A percentile compares a stretch with the other conserved stretches of the same genome.
Evolutionary conservation across 495 filamentous ascomycete species (phyloP).

Genomic region (Xylaria palmicola): DNA sequence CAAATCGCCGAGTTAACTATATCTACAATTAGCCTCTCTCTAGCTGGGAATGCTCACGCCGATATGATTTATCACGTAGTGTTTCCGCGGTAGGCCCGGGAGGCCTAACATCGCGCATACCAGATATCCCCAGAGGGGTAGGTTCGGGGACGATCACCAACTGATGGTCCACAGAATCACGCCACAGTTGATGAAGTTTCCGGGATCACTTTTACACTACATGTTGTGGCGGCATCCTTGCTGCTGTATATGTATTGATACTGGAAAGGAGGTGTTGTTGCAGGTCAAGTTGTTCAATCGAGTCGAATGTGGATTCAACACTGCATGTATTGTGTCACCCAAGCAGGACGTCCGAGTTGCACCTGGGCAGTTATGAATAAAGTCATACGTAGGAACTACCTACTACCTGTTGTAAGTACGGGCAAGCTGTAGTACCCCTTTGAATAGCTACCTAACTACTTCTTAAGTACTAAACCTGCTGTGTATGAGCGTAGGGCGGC

Average conservation of each 20-base stretch:
- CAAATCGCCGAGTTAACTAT: background rate
- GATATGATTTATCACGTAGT: background rate
- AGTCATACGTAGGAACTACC: background rate
- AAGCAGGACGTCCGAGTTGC: background rate
- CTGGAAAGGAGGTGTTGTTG: too few relatives aligned
- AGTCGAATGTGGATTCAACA: background rate
- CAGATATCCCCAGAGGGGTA: conserved; percentile 1
- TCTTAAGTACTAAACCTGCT: too few relatives aligned
- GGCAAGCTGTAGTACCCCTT: background rate
- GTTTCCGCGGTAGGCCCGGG: background rate
- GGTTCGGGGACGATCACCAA: conserved; percentile 4
- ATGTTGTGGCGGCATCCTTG: background rate
- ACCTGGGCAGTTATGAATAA: background rate
- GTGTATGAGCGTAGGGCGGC: too few relatives aligned
- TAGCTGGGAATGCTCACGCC: background rate
- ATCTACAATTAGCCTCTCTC: background rate
- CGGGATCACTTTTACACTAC: background rate
- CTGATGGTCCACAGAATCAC: conserved; percentile 6
- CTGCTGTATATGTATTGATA: background rate
- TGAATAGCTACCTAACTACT: background rate
- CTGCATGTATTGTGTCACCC: background rate
- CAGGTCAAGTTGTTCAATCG: background rate
- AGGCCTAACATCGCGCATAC: background rate
- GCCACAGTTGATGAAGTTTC: background rate
- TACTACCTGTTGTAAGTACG: background rate